Evolutionary conservation across 2,329 filamentous ascomycete genomes (phyloP).

Genomic region (Emmonsia crescens): DNA sequence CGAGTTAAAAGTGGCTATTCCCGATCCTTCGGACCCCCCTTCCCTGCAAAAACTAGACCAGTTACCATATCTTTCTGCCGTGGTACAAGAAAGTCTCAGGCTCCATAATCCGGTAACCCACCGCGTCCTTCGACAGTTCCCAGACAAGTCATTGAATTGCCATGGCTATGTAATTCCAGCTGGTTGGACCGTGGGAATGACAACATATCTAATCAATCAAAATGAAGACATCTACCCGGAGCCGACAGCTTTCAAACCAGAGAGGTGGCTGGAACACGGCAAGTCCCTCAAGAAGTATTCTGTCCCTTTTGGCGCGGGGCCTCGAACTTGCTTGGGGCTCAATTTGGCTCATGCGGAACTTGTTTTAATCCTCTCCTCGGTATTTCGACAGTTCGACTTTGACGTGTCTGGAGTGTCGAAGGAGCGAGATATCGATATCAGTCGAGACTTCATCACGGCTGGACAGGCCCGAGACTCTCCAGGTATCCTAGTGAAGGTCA

Average conservation of each 20-base stretch:
- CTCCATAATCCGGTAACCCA: not conserved
- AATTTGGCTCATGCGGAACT: not conserved
- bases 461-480: not conserved
- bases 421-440: not conserved
- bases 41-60: not conserved
- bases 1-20: not conserved
- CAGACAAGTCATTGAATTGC: not conserved
- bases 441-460: not conserved
- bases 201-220: not conserved
- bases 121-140: not conserved
- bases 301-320: not conserved
- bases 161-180: not conserved
- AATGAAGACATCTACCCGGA: not conserved
- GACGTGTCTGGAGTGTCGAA: not conserved
- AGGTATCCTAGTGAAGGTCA: not conserved
- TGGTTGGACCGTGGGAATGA: not conserved
- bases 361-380: not conserved
- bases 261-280: not conserved
- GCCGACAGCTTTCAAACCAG: not conserved
- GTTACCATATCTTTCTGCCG: not conserved
- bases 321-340: not conserved
- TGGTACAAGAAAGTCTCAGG: not conserved
- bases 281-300: not conserved
- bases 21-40: not conserved
- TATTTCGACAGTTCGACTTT: not conserved